Evolutionary conservation across 345 rosid genomes (phyloP).

Genomic region (Dimocarpus longan): DNA sequence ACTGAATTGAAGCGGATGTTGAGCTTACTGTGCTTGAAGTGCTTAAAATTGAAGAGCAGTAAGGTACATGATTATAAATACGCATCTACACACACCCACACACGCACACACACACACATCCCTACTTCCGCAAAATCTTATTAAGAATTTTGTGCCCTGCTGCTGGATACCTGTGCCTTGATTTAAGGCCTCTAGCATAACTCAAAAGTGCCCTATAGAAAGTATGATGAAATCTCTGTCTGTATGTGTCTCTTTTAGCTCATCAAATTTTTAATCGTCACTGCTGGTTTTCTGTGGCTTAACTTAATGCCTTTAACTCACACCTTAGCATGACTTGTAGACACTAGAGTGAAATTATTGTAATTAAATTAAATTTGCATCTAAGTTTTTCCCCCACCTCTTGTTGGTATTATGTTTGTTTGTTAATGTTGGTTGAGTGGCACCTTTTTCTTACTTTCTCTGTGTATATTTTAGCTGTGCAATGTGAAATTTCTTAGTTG

Average conservation of each 20-base stretch:
- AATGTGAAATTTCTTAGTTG: background rate
- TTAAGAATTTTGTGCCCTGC: background rate
- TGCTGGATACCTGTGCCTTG: background rate
- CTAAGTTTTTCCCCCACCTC: background rate
- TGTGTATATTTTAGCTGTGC: background rate
- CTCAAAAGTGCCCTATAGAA: background rate
- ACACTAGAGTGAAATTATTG: background rate
- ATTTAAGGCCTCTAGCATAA: background rate
- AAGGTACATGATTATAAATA: constrained; percentile 49
- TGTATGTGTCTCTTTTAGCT: background rate
- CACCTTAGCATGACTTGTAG: background rate
- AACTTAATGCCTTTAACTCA: background rate
- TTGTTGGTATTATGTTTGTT: background rate
- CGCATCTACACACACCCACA: background rate
- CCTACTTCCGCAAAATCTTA: background rate
- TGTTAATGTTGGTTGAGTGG: background rate
- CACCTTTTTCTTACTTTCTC: background rate
- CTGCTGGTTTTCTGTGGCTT: background rate
- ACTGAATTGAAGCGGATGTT: constrained; percentile 72
- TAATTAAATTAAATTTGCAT: background rate
- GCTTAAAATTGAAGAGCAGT: constrained; percentile 70
- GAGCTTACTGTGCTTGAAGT: constrained; percentile 81
- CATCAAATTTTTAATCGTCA: background rate
- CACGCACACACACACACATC: background rate
- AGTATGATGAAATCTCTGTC: constrained; percentile 1